Percentiles rank a stretch among this genome's conserved stretches.
Evolutionary conservation across 352 stramenopile species (phyloP).

Genomic region (Pythium biforme): DNA sequence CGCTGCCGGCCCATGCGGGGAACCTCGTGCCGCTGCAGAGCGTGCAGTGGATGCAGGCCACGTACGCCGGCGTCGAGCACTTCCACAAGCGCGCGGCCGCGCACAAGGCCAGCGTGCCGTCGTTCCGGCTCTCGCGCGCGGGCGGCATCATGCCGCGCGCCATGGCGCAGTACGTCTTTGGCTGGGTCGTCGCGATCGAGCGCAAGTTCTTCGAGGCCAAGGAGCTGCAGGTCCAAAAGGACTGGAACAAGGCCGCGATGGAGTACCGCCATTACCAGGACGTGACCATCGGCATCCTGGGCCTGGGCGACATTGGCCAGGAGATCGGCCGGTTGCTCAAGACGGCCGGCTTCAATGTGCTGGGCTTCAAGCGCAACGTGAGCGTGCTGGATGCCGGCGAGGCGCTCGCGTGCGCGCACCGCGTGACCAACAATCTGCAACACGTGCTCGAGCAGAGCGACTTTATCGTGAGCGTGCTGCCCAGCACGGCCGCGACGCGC

Average conservation of each 20-base stretch:
- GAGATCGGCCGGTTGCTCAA: conserved; percentile 54
- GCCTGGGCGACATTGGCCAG: conserved; percentile 60
- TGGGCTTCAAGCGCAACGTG: conserved; percentile 66
- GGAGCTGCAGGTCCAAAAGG: conserved; percentile 35
- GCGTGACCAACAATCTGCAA: conserved; percentile 45
- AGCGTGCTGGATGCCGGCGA: conserved; percentile 22
- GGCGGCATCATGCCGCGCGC: conserved; percentile 53
- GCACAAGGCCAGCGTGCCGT: conserved; percentile 13
- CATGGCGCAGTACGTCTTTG: conserved; percentile 70
- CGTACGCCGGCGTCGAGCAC: conserved; percentile 59
- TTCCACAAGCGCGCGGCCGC: conserved; percentile 36
- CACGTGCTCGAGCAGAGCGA: conserved; percentile 56
- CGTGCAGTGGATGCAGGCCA: conserved; percentile 60
- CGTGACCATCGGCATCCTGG: conserved; percentile 58
- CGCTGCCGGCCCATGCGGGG: conserved; percentile 10
- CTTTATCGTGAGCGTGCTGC: conserved; percentile 82
- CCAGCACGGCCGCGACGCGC: conserved; percentile 68
- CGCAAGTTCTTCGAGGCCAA: conserved; percentile 56
- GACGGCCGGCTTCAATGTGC: conserved; percentile 51
- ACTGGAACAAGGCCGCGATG: conserved; percentile 38
- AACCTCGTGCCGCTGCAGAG: conserved; percentile 35
- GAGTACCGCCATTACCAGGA: conserved; percentile 46
- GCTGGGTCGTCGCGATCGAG: conserved; percentile 63
- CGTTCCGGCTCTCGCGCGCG: conserved; percentile 54
- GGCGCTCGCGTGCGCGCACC: conserved; percentile 30